A percentile compares a stretch with the other conserved stretches of the same genome.
These are phyloP conservation scores for Plantago coronopus DNA, from an alignment of 305 asterid species.

Conservation along the genomic window DNA sequence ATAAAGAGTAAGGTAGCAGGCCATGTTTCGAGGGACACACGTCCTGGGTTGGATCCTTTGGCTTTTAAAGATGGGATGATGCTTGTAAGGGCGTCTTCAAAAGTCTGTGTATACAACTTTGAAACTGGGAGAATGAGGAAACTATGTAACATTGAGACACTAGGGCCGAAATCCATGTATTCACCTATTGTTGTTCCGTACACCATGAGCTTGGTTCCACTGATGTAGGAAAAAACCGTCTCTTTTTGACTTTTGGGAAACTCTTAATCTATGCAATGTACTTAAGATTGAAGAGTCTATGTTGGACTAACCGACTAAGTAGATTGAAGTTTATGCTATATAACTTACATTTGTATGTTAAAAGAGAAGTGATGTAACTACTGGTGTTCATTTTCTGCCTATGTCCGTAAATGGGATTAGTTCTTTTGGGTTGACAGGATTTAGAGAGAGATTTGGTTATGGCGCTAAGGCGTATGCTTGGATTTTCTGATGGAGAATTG, in stretches of 20 bases:
- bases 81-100: constrained; percentile 36
- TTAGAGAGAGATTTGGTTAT: constrained; percentile 19
- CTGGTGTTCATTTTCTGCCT: too few species aligned
- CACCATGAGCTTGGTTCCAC: constrained; percentile 1
- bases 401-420: too few species aligned
- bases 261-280: background rate
- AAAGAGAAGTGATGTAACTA: too few species aligned
- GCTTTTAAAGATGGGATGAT: constrained; percentile 49
- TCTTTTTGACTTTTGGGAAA: background rate
- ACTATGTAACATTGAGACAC: constrained; percentile 32
- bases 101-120: constrained; percentile 32
- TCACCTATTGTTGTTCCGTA: constrained; percentile 32
- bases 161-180: constrained; percentile 42
- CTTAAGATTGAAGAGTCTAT: background rate
- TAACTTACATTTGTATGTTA: too few species aligned
- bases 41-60: constrained; percentile 44
- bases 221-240: background rate
- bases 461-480: constrained; percentile 76
- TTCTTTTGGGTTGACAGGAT: too few species aligned
- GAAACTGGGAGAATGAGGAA: constrained; percentile 40
- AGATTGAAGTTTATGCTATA: background rate
- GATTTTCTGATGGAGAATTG: constrained; percentile 51
- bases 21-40: background rate
- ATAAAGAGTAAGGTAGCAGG: constrained; percentile 27
- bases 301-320: background rate